A percentile compares a stretch with the other conserved stretches of the same genome.
Evolutionary conservation across 2,329 filamentous ascomycete species (phyloP).

Genomic region (Penicillium corylophilum): DNA sequence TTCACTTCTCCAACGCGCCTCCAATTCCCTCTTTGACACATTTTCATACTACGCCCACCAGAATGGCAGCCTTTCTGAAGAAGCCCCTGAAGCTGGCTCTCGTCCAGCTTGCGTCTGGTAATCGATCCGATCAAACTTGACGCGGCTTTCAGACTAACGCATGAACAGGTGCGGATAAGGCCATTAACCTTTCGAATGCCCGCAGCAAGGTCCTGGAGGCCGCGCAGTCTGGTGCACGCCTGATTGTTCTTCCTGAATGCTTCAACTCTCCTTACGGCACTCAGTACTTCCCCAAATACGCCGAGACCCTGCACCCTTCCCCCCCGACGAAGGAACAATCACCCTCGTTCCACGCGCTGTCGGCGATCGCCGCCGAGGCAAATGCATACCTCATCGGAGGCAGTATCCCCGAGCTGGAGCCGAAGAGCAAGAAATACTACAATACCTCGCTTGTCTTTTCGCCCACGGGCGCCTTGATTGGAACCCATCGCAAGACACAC

Average conservation of each 20-base stretch:
- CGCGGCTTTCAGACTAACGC: slow-evolving; percentile 4
- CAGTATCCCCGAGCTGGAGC: slow-evolving; percentile 81
- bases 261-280: slow-evolving; percentile 98
- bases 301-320: slow-evolving; percentile 78
- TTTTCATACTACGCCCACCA: slow-evolving; percentile 24
- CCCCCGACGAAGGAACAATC: slow-evolving; percentile 69
- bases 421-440: slow-evolving; percentile 70
- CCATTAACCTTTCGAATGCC: slow-evolving; percentile 77
- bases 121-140: neutral
- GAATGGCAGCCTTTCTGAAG: slow-evolving; percentile 62
- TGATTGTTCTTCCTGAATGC: slow-evolving; percentile 94
- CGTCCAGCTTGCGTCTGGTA: slow-evolving; percentile 75
- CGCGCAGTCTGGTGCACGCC: slow-evolving; percentile 69
- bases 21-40: slow-evolving; percentile 3
- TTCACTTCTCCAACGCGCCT: neutral
- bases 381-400: slow-evolving; percentile 82
- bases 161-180: slow-evolving; percentile 69
- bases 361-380: slow-evolving; percentile 74
- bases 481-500: slow-evolving; percentile 88
- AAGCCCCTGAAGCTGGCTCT: slow-evolving; percentile 76
- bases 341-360: slow-evolving; percentile 82
- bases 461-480: slow-evolving; percentile 75
- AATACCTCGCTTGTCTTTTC: slow-evolving; percentile 87
- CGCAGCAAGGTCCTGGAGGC: slow-evolving; percentile 81
- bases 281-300: slow-evolving; percentile 86